A percentile compares a stretch with the other conserved stretches of the same genome.
Evolutionary conservation across 2,329 filamentous ascomycete genomes (phyloP).

Genomic region (Aureobasidium sp.): DNA sequence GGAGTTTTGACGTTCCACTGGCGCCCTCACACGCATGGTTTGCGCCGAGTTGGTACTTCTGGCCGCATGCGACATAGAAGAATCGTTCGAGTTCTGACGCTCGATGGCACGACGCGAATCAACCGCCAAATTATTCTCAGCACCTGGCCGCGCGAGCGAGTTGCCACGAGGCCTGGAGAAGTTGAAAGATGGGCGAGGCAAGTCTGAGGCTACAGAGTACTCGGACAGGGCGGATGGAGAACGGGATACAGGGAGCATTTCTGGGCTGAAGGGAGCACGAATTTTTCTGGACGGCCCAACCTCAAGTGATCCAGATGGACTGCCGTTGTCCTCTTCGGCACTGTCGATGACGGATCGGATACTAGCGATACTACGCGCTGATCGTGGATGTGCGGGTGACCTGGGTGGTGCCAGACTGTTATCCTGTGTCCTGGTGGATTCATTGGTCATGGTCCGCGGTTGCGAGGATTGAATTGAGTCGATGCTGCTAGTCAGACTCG

Average conservation of each 20-base stretch:
- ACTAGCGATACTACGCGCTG: conserved; percentile 34
- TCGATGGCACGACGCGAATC: neutral
- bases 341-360: conserved; percentile 42
- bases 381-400: conserved; percentile 31
- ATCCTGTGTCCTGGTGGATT: conserved; percentile 26
- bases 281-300: conserved; percentile 51
- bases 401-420: conserved; percentile 23
- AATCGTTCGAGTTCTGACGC: neutral
- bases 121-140: conserved; percentile 14
- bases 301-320: conserved; percentile 57
- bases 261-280: conserved; percentile 57
- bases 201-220: conserved; percentile 51
- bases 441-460: conserved; percentile 32
- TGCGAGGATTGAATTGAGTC: conserved; percentile 30
- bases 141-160: conserved; percentile 32
- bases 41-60: neutral
- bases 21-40: conserved; percentile 13
- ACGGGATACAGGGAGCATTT: conserved; percentile 54
- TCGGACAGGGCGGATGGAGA: conserved; percentile 84
- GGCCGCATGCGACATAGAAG: neutral
- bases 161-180: conserved; percentile 86
- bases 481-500: conserved; percentile 27
- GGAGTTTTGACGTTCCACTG: conserved; percentile 31
- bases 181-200: conserved; percentile 75
- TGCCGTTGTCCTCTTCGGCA: conserved; percentile 62